phyloP scores from a whole-genome alignment of 805 yeast genomes.

The Scheffersomyces coipomensis region DNA sequence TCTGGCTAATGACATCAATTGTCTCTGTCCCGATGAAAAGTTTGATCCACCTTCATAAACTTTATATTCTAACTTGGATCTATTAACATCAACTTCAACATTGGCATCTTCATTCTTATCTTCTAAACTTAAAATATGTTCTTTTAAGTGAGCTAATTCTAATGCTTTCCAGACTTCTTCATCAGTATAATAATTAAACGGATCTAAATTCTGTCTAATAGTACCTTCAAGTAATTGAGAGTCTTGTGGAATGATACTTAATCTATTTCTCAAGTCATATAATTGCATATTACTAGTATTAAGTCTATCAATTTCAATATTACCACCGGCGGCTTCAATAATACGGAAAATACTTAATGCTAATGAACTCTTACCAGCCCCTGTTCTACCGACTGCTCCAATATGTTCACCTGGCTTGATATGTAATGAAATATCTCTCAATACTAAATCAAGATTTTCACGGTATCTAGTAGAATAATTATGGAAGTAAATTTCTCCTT shows the following conservation, averaged over 20 bases:
- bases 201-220: conserved; percentile 82
- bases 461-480: conserved; percentile 81
- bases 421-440: conserved; percentile 61
- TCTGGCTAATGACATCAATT: conserved; percentile 78
- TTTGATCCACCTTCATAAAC: conserved; percentile 78
- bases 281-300: conserved; percentile 68
- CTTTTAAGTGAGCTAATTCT: conserved; percentile 71
- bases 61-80: conserved; percentile 39
- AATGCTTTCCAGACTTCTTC: conserved; percentile 75
- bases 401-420: conserved; percentile 76
- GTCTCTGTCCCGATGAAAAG: conserved; percentile 85
- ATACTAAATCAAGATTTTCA: conserved; percentile 70
- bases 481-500: conserved; percentile 63
- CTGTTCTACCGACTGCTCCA: conserved; percentile 95
- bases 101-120: conserved; percentile 31
- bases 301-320: conserved; percentile 65
- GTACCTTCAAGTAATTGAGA: conserved; percentile 89
- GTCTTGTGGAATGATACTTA: conserved; percentile 91
- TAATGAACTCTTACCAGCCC: conserved; percentile 89
- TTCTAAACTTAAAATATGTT: conserved; percentile 54
- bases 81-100: conserved; percentile 60
- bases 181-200: conserved; percentile 63
- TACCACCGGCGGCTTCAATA: conserved; percentile 70
- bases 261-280: conserved; percentile 66
- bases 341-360: conserved; percentile 81